phyloP scores from a whole-genome alignment of 306 rosid species.

The Senna siamea region DNA sequence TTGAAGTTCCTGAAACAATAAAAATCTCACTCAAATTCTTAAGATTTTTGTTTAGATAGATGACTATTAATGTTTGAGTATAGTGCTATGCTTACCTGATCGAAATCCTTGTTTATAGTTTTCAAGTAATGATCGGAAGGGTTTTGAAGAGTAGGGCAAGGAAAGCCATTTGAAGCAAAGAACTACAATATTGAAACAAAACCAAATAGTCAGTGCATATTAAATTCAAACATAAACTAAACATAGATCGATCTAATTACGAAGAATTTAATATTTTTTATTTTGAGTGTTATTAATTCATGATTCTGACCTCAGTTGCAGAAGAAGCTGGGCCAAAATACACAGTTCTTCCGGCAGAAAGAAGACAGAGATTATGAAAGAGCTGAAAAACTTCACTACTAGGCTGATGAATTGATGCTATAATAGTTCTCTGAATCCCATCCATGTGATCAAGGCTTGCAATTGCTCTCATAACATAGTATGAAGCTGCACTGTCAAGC shows the following conservation, averaged over 20 bases:
- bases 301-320: constrained; percentile 49
- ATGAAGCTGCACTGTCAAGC: constrained; percentile 78
- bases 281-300: too few relatives aligned
- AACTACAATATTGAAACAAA: constrained; percentile 38
- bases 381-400: constrained; percentile 60
- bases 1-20: constrained; percentile 8
- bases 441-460: constrained; percentile 31
- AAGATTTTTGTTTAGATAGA: too few relatives aligned
- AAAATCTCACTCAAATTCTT: background rate
- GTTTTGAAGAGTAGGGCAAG: constrained; percentile 54
- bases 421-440: constrained; percentile 41
- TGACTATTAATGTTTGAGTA: too few relatives aligned
- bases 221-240: too few relatives aligned
- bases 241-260: too few relatives aligned
- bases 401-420: constrained; percentile 70
- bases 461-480: constrained; percentile 63
- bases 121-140: constrained; percentile 64
- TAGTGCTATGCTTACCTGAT: too few relatives aligned
- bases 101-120: constrained; percentile 65
- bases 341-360: constrained; percentile 51
- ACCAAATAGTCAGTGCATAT: too few relatives aligned
- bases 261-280: too few relatives aligned
- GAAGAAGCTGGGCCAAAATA: constrained; percentile 60
- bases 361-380: constrained; percentile 55
- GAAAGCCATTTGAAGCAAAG: constrained; percentile 60